A percentile compares a stretch with the other conserved stretches of the same genome.
These are phyloP conservation scores for Chlorella sp. DNA, from an alignment of 139 green algal genomes.

Conservation along the genomic window DNA sequence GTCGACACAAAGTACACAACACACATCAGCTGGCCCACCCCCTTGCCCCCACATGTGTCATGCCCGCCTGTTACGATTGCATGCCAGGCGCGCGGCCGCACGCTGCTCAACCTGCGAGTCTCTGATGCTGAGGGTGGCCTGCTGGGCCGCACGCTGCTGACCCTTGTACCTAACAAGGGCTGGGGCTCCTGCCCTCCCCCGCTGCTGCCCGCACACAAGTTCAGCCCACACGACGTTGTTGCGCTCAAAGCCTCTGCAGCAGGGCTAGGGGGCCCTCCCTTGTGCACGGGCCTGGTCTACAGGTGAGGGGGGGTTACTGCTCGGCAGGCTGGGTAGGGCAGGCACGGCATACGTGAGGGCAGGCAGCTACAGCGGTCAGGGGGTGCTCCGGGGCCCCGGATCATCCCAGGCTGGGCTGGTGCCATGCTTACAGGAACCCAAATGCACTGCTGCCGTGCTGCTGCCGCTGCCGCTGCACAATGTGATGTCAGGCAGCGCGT, in stretches of 20 bases:
- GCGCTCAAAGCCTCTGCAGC: slow-evolving; percentile 42
- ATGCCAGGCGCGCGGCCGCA: slow-evolving; percentile 52
- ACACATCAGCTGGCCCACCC: neutral
- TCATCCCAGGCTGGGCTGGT: too few relatives aligned
- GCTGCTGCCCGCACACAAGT: slow-evolving; percentile 71
- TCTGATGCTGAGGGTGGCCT: slow-evolving; percentile 72
- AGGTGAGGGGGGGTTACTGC: too few relatives aligned
- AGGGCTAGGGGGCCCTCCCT: neutral
- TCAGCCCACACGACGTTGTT: slow-evolving; percentile 79
- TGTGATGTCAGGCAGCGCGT: too few relatives aligned
- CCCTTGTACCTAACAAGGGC: slow-evolving; percentile 75
- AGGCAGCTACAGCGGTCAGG: too few relatives aligned
- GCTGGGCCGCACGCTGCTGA: slow-evolving; percentile 80
- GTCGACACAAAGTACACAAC: neutral
- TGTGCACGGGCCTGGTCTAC: slow-evolving; percentile 15
- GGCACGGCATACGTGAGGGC: too few relatives aligned
- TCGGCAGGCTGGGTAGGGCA: too few relatives aligned
- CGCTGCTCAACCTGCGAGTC: slow-evolving; percentile 73
- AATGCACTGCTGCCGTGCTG: too few relatives aligned
- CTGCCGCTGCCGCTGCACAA: too few relatives aligned
- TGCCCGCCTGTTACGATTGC: too few relatives aligned
- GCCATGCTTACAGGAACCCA: too few relatives aligned
- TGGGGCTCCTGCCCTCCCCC: neutral
- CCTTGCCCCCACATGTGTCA: neutral
- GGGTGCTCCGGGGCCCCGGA: too few relatives aligned